Evolutionary conservation across 2,329 filamentous ascomycete genomes (phyloP).

Genomic region (Ophiostoma fasciatum): DNA sequence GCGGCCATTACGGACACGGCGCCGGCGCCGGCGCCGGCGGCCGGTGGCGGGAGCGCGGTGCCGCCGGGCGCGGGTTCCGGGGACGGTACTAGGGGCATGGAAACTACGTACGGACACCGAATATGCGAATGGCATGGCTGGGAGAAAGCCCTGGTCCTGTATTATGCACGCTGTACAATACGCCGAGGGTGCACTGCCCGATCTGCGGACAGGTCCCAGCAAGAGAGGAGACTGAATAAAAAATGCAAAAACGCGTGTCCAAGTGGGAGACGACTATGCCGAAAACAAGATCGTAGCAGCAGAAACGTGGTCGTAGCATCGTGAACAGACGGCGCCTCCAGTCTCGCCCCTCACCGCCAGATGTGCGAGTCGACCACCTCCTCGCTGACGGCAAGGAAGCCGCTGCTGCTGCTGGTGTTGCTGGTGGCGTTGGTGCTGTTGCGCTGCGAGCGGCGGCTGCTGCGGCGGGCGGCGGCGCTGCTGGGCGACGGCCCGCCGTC

Average conservation of each 20-base stretch:
- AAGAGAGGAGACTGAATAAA: conserved; percentile 2
- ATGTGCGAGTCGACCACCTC: conserved; percentile 28
- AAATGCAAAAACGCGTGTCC: neutral
- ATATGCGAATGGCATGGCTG: no score
- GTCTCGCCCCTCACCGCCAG: conserved; percentile 25
- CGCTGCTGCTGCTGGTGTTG: conserved; percentile 16
- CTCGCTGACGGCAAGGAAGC: conserved; percentile 38
- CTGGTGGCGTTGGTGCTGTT: no score
- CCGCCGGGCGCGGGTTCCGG: conserved; percentile 14
- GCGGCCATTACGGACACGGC: conserved; percentile 11
- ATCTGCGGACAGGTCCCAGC: no score
- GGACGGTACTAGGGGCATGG: conserved; percentile 8
- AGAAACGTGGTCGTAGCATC: conserved; percentile 6
- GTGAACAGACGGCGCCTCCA: conserved; percentile 1
- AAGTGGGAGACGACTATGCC: neutral
- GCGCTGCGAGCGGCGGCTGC: conserved; percentile 8
- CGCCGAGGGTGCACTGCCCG: no score
- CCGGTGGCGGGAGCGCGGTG: no score
- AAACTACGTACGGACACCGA: neutral
- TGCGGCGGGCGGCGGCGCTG: no score
- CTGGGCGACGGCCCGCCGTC: conserved; percentile 8
- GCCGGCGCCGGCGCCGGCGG: conserved; percentile 12
- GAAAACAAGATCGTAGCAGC: neutral
- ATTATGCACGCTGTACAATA: no score
- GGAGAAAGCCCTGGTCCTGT: no score